Conservation (phyloP, 139 green algal species). For the Deuterostichococcus epilithicus region DNA sequence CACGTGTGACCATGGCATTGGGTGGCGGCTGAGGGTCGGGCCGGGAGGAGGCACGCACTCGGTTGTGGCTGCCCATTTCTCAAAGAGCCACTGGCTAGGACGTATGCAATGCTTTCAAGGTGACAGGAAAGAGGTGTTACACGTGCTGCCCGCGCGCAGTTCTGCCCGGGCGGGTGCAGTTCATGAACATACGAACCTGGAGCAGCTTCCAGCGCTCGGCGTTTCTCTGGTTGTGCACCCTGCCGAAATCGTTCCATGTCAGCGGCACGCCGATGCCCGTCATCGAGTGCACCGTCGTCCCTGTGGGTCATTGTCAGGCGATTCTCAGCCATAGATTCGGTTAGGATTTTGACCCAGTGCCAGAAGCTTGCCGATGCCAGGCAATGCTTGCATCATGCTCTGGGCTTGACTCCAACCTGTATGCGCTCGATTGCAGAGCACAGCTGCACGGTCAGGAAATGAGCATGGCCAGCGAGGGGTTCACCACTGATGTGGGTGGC, state of each 20-base stretch:
- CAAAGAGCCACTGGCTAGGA: too few species aligned
- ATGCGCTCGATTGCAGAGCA: too few species aligned
- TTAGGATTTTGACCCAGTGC: too few species aligned
- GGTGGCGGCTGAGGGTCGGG: too few species aligned
- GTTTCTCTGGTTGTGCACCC: constrained; percentile 40
- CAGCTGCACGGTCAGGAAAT: too few species aligned
- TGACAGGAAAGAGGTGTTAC: not conserved
- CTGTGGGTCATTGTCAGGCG: constrained; percentile 8
- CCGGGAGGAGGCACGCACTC: too few species aligned
- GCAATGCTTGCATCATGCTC: too few species aligned
- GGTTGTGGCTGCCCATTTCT: too few species aligned
- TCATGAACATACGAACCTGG: constrained; percentile 7
- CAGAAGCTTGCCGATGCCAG: too few species aligned
- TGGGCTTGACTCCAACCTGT: too few species aligned
- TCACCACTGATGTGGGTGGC: constrained; percentile 61
- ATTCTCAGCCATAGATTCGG: not conserved
- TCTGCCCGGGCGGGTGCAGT: not conserved
- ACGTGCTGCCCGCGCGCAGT: not conserved
- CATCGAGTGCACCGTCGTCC: constrained; percentile 56
- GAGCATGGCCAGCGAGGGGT: not conserved
- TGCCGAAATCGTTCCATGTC: constrained; percentile 39
- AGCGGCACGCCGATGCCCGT: constrained; percentile 36
- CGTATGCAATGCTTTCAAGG: too few species aligned
- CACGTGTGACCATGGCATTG: not conserved
- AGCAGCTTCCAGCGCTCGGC: constrained; percentile 14